Percentiles rank a stretch among this genome's conserved stretches.
These are phyloP conservation scores for Alternaria brassicae DNA, from an alignment of 2,329 filamentous ascomycete species.

Conservation along the genomic window DNA sequence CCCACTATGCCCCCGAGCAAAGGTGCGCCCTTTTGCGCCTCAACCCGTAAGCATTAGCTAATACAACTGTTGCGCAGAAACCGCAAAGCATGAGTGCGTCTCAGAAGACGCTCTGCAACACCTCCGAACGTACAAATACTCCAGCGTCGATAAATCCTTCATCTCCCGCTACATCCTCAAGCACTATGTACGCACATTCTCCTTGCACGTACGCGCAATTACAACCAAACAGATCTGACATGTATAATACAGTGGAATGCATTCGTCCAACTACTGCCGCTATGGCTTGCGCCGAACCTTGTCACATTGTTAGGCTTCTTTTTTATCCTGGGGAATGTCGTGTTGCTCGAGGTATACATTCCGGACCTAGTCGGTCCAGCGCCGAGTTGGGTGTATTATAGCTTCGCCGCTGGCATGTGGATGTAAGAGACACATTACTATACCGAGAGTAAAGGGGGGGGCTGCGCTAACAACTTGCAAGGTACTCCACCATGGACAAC, in stretches of 20 bases:
- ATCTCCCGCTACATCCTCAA: constrained; percentile 92
- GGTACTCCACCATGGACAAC: constrained; percentile 97
- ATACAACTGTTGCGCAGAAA: constrained; percentile 52
- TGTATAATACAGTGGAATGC: constrained; percentile 81
- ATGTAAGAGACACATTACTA: constrained; percentile 66
- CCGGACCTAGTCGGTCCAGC: constrained; percentile 90
- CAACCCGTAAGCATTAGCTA: background rate
- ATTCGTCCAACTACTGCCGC: constrained; percentile 85
- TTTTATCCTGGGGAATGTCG: constrained; percentile 88
- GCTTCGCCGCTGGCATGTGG: constrained; percentile 94
- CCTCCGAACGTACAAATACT: constrained; percentile 96
- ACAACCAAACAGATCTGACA: constrained; percentile 30
- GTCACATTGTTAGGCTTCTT: constrained; percentile 94
- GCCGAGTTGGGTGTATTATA: constrained; percentile 92
- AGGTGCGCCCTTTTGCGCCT: constrained; percentile 31
- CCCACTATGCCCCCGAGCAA: constrained; percentile 49
- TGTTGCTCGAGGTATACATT: constrained; percentile 76
- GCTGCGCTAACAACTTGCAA: constrained; percentile 32
- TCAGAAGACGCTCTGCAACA: constrained; percentile 91
- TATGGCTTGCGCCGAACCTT: constrained; percentile 98
- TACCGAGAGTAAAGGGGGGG: background rate
- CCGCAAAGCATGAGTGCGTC: constrained; percentile 72
- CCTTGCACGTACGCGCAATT: constrained; percentile 2
- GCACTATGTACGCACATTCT: constrained; percentile 77
- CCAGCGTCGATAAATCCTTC: constrained; percentile 92